Evolutionary conservation across 1,139 yeast species (phyloP).

Genomic region (Magnusiomyces clavatus): DNA sequence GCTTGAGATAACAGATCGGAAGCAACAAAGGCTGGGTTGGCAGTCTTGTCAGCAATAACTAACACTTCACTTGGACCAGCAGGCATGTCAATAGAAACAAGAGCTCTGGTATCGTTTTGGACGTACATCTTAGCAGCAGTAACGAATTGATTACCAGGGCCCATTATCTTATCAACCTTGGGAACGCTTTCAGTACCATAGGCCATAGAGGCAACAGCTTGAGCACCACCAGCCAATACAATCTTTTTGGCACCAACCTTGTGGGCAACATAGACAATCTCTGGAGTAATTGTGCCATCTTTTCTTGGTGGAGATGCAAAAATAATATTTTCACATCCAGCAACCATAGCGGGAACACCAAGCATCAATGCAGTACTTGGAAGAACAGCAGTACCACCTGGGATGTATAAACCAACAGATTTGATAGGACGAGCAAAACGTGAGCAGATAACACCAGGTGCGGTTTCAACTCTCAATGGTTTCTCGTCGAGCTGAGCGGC

Average conservation of each 20-base stretch:
- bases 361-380: constrained; percentile 98
- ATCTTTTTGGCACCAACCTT: constrained; percentile 87
- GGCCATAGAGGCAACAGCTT: constrained; percentile 97
- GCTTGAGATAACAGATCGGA: constrained; percentile 95
- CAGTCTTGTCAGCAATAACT: constrained; percentile 77
- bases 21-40: constrained; percentile 94
- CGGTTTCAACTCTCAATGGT: constrained; percentile 74
- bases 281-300: constrained; percentile 92
- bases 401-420: constrained; percentile 89
- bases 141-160: constrained; percentile 98
- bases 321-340: constrained; percentile 90
- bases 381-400: constrained; percentile 97
- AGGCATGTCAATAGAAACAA: constrained; percentile 97
- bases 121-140: constrained; percentile 99
- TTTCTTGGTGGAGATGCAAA: constrained; percentile 96
- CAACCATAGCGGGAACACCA: constrained; percentile 98
- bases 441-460: constrained; percentile 89
- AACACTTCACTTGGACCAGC: constrained; percentile 99
- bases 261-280: constrained; percentile 95
- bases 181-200: constrained; percentile 91
- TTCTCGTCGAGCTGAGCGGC: constrained; percentile 66
- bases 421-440: constrained; percentile 94
- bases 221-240: constrained; percentile 98
- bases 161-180: constrained; percentile 92
- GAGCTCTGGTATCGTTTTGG: constrained; percentile 89